Base-by-base conservation (phyloP, 305 asterid genomes). In the Andrographis paniculata region DNA sequence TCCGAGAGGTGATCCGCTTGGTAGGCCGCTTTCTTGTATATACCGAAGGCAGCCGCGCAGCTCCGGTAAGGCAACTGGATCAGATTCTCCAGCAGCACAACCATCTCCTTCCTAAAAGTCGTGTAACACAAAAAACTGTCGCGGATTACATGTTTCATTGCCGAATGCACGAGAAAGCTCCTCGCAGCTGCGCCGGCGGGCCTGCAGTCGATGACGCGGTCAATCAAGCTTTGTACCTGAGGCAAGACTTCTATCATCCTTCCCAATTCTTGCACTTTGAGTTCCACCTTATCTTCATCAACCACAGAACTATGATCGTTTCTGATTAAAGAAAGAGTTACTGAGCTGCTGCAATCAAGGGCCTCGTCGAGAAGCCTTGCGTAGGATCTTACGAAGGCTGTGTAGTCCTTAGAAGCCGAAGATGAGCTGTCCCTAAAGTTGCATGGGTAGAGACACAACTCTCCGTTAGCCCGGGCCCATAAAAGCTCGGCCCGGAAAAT, bases 351-450 rank as follows among this genome's bases (percentile, higher is more conserved):
- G 56, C 70, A 76, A 43, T 68, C 64, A 2, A 85, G 68, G 35
- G 80, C 59, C 50, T 82, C 94, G 20, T 82, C 76, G 4, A 85
- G 78, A 1, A 85, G 73, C 43, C 62, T 70, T 2, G 88, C 94
- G 16, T 79, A 85, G 3, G 94, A 70, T 45, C 65, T 63, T 18
- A 82, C 20, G 31, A 82, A 79, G 2, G 56, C 20, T 0, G 88
- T 65, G 73, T 82, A 79, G 6, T 79, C 81, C 14, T 60, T 50
- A 17, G 78, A 69, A 16, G 64, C 31, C 4, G 79, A 63, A 24
- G 94, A 79, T 1, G 87, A 70, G 53, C 23, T 17, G 52, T 82
- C 86, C 1, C n/a, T 58, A 55, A 86, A 86, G 45, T 48, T 43
- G 44, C 88, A 79, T 0, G 95, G 94, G 50, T 73, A 46, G 17